Evolutionary conservation across 257 asterid species (phyloP).

Genomic region (Scutellaria barbata): DNA sequence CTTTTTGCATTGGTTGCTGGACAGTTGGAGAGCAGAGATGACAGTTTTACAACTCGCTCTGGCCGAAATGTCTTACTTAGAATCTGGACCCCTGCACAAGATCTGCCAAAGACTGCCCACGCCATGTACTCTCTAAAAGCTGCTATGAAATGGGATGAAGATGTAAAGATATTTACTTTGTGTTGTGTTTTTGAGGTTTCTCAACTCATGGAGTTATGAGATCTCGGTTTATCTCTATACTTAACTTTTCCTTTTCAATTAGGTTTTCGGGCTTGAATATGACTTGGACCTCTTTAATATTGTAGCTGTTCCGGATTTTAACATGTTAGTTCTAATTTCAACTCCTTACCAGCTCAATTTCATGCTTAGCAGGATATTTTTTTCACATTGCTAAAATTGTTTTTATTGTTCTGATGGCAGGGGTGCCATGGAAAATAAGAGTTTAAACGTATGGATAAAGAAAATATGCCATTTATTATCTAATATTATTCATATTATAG

Average conservation of each 20-base stretch:
- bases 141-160: constrained; percentile 99
- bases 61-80: constrained; percentile 81
- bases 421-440: constrained; percentile 99
- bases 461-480: constrained; percentile 7
- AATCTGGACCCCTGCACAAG: constrained; percentile 92
- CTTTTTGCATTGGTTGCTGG: constrained; percentile 98
- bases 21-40: constrained; percentile 86
- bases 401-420: constrained; percentile 48
- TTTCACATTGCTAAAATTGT: constrained; percentile 29
- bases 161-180: constrained; percentile 52
- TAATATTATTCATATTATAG: not conserved
- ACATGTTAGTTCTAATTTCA: constrained; percentile 61
- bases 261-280: constrained; percentile 97
- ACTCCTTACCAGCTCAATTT: constrained; percentile 32
- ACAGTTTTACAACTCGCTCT: constrained; percentile 76
- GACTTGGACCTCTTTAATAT: constrained; percentile 95
- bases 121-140: constrained; percentile 98
- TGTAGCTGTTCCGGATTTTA: constrained; percentile 95
- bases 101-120: constrained; percentile 89
- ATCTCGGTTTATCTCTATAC: not conserved
- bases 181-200: constrained; percentile 25
- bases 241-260: constrained; percentile 30
- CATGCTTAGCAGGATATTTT: constrained; percentile 14
- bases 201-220: constrained; percentile 16
- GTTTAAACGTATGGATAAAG: constrained; percentile 75